phyloP scores from a whole-genome alignment of 2,329 filamentous ascomycete genomes.

The Simplicillium sp. region DNA sequence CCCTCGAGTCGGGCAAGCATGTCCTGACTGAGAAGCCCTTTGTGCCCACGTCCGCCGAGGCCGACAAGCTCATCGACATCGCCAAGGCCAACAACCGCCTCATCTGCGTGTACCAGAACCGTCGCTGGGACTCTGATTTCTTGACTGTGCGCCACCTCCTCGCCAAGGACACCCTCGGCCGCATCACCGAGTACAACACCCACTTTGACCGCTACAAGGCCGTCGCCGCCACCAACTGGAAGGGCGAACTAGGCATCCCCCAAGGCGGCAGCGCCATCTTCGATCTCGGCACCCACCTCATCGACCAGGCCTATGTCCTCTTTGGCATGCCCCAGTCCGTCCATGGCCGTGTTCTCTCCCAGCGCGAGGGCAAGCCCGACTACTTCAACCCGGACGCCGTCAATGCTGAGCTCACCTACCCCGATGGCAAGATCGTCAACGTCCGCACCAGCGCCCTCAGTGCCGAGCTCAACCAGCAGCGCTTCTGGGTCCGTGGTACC shows the following conservation, averaged over 20 bases:
- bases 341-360: conserved; percentile 58
- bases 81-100: conserved; percentile 40
- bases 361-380: conserved; percentile 40
- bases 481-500: conserved; percentile 69
- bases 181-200: conserved; percentile 68
- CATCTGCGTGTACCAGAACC: conserved; percentile 66
- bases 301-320: conserved; percentile 64
- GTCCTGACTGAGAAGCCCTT: conserved; percentile 80
- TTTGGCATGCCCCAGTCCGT: conserved; percentile 61
- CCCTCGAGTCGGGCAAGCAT: conserved; percentile 63
- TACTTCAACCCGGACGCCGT: conserved; percentile 47
- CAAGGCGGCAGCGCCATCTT: conserved; percentile 61
- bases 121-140: conserved; percentile 72
- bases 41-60: conserved; percentile 60
- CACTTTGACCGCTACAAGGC: conserved; percentile 71
- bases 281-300: conserved; percentile 66
- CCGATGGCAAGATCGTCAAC: conserved; percentile 52
- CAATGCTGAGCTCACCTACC: conserved; percentile 59
- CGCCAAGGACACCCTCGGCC: conserved; percentile 49
- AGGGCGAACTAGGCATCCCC: conserved; percentile 46
- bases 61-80: conserved; percentile 49
- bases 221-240: conserved; percentile 54
- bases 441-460: conserved; percentile 62
- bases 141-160: conserved; percentile 58
- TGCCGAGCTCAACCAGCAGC: conserved; percentile 57